Base-by-base conservation (phyloP, 2,329 filamentous ascomycete species). In the Fusarium duplospermum region DNA sequence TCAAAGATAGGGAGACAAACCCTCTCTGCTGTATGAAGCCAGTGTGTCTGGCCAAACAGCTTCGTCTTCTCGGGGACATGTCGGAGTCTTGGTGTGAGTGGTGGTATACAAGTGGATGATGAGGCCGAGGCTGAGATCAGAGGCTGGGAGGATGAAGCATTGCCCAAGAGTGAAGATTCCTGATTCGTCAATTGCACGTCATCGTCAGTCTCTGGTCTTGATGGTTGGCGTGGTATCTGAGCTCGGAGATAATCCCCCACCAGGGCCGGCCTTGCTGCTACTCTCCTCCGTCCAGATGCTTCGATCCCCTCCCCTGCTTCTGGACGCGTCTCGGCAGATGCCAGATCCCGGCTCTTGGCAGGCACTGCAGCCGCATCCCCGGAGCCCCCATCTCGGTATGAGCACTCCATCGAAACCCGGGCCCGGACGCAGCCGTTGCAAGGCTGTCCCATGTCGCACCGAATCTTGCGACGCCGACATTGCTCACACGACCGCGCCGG, bases 31-130 rank as follows among this genome's bases (percentile, higher is more conserved):
- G 74, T 78, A 36, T 78, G 77, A 16, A 78, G 68, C 77, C 77
- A 78, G 52, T 78, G 77, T 29, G 77, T 78, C 64, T 78, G 77
- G 20, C 77, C 77, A 47, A 78, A 78, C 8, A 78, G 52, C 59
- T 78, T 78, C 13, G 77, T 78, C 57, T 78, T 78, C 42, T 79
- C 77, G 2, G 77, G 77, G 22, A 79, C 71, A 61, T 77, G 70
- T 16, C 77, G 77, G 20, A 79, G 67, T 40, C 77, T 70, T 29
- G 77, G 76, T 40, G 62, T 67, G 29, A 75, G 66, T 14, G 77
- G 74, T 9, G 66, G 70, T 56, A 78, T 77, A 20, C 73, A 73
- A 40, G 69, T 70, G 16, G 69, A 66, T 4, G 64, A 69, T 16
- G 71, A 60, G 11, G 57, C 38, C 24, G 65, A 38, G 2, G 60